These are phyloP conservation scores for Picea glauca DNA, from an alignment of 75 land plant species.

Conservation along the genomic window DNA sequence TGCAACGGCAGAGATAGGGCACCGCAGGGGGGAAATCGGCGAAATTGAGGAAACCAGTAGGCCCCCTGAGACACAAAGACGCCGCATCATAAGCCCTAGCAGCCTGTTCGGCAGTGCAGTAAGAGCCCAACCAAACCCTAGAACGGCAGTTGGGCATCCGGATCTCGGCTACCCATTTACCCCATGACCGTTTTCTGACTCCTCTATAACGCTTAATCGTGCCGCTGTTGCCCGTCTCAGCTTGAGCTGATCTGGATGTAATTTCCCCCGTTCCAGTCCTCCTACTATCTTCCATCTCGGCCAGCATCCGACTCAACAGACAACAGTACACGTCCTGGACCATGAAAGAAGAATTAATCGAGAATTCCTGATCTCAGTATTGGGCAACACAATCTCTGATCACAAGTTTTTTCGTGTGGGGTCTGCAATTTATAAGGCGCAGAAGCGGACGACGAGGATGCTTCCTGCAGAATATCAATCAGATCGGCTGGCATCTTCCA, in stretches of 20 bases:
- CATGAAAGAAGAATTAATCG: no score
- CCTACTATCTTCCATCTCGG: background rate
- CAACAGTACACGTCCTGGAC: background rate
- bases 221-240: no score
- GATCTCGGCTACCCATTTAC: constrained; percentile 30
- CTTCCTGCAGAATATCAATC: no score
- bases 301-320: background rate
- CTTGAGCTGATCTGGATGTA: no score
- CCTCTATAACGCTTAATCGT: constrained; percentile 11
- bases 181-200: constrained; percentile 24
- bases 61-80: constrained; percentile 22
- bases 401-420: no score
- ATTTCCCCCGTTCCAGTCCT: no score
- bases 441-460: no score
- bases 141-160: constrained; percentile 23
- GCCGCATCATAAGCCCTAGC: constrained; percentile 35
- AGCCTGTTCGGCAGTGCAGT: constrained; percentile 24
- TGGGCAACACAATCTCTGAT: background rate
- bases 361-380: background rate
- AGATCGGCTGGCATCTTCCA: no score
- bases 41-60: constrained; percentile 22
- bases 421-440: no score
- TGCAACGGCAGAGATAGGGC: constrained; percentile 15
- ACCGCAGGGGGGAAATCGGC: constrained; percentile 10
- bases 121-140: constrained; percentile 31